A percentile compares a stretch with the other conserved stretches of the same genome.
Evolutionary conservation across 176 grass and related monocot genomes (phyloP).

Genomic region (Oryza meyeriana): DNA sequence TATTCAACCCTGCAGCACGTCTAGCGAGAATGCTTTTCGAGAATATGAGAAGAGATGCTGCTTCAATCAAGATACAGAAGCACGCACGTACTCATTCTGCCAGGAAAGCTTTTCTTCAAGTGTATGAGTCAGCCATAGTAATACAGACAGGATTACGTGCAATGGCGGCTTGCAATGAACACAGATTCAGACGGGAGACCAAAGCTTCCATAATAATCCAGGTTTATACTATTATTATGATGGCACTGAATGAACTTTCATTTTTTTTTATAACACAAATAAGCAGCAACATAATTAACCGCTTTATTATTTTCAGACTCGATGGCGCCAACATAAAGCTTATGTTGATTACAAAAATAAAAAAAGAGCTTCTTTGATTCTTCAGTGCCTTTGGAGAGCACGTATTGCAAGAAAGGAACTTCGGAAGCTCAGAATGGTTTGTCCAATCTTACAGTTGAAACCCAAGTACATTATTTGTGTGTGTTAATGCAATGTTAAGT

Average conservation of each 20-base stretch:
- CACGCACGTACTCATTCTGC: conserved; percentile 55
- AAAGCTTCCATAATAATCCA: conserved; percentile 75
- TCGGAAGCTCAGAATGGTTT: conserved; percentile 78
- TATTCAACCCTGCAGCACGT: conserved; percentile 45
- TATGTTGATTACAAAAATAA: conserved; percentile 63
- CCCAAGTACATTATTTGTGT: conserved; percentile 1
- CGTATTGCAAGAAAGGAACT: conserved; percentile 94
- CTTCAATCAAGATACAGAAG: conserved; percentile 90
- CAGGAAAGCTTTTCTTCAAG: conserved; percentile 63
- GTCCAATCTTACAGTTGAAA: conserved; percentile 17
- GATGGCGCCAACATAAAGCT: conserved; percentile 83
- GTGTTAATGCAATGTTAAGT: conserved; percentile 25
- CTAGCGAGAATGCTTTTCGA: conserved; percentile 80
- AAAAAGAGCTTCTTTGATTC: conserved; percentile 64
- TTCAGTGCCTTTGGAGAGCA: conserved; percentile 88
- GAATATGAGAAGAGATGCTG: conserved; percentile 72
- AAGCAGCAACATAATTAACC: conserved; percentile 3
- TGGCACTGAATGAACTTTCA: not conserved
- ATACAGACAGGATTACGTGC: conserved; percentile 78
- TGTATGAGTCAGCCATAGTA: conserved; percentile 51
- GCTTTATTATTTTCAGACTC: conserved; percentile 51
- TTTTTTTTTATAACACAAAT: not conserved
- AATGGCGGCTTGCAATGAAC: conserved; percentile 78
- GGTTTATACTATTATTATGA: conserved; percentile 31
- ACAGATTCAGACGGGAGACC: conserved; percentile 59